Percentiles rank a stretch among this genome's conserved stretches.
These are phyloP conservation scores for Catharanthus roseus DNA, from an alignment of 257 asterid species.

Conservation along the genomic window DNA sequence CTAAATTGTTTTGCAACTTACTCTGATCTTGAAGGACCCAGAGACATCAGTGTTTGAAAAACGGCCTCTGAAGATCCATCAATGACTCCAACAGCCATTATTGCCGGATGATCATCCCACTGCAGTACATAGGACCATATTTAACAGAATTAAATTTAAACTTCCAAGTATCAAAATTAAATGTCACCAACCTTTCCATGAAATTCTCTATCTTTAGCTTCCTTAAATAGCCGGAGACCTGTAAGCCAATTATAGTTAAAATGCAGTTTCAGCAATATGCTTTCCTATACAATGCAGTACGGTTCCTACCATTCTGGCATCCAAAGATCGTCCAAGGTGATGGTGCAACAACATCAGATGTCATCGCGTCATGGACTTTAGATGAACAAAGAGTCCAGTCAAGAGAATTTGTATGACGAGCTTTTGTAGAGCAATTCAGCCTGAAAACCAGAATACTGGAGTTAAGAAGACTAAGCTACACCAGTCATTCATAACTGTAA, in stretches of 20 bases:
- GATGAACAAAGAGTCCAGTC: slow-evolving; percentile 82
- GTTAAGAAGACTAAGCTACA: background rate
- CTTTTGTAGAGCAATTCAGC: slow-evolving; percentile 53
- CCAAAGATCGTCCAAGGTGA: slow-evolving; percentile 96
- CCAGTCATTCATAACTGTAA: background rate
- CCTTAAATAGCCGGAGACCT: slow-evolving; percentile 93
- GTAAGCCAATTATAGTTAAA: slow-evolving; percentile 7
- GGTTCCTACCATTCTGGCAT: slow-evolving; percentile 78
- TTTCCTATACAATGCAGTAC: slow-evolving; percentile 15
- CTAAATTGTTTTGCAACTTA: slow-evolving; percentile 26
- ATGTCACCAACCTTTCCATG: slow-evolving; percentile 54
- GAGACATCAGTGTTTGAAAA: slow-evolving; percentile 72
- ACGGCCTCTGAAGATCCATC: slow-evolving; percentile 77
- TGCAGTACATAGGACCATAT: slow-evolving; percentile 21
- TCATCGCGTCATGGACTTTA: slow-evolving; percentile 55
- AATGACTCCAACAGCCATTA: slow-evolving; percentile 93
- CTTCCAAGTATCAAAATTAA: slow-evolving; percentile 16
- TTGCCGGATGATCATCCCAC: slow-evolving; percentile 90
- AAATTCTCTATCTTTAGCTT: slow-evolving; percentile 78
- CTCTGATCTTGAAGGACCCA: slow-evolving; percentile 88
- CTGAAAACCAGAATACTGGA: slow-evolving; percentile 25
- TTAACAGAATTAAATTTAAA: slow-evolving; percentile 10
- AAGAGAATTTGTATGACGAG: slow-evolving; percentile 40
- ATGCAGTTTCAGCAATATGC: slow-evolving; percentile 30
- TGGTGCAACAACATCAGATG: slow-evolving; percentile 70